Base-by-base conservation (phyloP, 169 alveolate genomes). In the Eimeria praecox region DNA sequence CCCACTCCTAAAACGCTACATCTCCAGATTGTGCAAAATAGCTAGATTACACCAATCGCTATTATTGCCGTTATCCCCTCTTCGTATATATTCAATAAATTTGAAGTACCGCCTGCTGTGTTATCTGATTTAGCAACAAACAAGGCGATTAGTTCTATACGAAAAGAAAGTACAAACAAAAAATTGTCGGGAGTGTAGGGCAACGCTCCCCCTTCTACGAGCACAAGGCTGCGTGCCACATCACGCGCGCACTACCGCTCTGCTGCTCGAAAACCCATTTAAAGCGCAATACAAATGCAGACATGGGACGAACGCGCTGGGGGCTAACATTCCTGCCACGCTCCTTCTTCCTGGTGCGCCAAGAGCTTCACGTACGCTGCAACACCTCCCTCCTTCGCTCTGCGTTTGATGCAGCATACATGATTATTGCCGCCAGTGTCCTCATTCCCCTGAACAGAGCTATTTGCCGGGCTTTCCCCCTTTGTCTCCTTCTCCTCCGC, bases 331-430 rank as follows among this genome's bases (percentile, higher is more conserved):
- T 30, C 71, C 71, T 66, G 77, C 30, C 77, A 77, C 64, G n/a
- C 90, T 30, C 46, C 90, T n/a, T 52, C 90, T 9, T 82, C 90
- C 12, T 71, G 73, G 40, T 14, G n/a, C 52, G 64, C 90, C 90
- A 82, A 73, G 35, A 82, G 69, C 90, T 49, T 82, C n/a, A 82
- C 52, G 30, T n/a, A 82, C 3, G 90, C 90, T n/a, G 90, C 90
- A 42, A 82, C 90, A 30, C 90, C 90, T 27, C 90, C 90, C 73
- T 82, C 90, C 38, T 73, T 82, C 62, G 90, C 73, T 56, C 90
- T 82, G 42, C 69, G 64, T 54, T 82, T 82, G 73, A 49, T 52
- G 33, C 90, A 16, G 42, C 73, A 35, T 24, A 12, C 90, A 82
- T 82, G 90, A 52, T 52, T 52, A 6, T 82, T 52, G 71, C 30